phyloP scores from a whole-genome alignment of 2,329 filamentous ascomycete genomes.

The Aureobasidium sp. region DNA sequence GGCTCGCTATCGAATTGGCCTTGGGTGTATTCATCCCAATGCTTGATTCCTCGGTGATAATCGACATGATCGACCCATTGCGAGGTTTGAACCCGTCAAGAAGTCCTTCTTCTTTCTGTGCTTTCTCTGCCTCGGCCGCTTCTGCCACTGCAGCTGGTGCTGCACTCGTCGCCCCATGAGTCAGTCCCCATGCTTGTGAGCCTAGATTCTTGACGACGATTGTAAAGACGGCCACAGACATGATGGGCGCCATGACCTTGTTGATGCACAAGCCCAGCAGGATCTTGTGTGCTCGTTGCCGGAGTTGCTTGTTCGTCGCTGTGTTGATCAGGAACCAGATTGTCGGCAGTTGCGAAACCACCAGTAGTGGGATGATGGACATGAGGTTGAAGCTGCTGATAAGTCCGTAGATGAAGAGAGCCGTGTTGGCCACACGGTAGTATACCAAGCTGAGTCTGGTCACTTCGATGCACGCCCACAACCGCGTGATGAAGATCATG shows the following conservation, averaged over 20 bases:
- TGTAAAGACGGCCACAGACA: slow-evolving; percentile 21
- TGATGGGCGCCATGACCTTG: slow-evolving; percentile 20
- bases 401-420: slow-evolving; percentile 25
- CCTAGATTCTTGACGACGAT: slow-evolving; percentile 22
- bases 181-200: slow-evolving; percentile 20
- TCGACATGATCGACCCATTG: slow-evolving; percentile 5
- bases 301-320: slow-evolving; percentile 19
- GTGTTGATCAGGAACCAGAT: slow-evolving; percentile 21
- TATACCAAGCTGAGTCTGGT: slow-evolving; percentile 30
- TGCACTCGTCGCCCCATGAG: neutral
- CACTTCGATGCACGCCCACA: slow-evolving; percentile 29
- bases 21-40: neutral
- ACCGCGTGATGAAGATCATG: slow-evolving; percentile 32
- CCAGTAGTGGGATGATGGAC: slow-evolving; percentile 19
- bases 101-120: neutral
- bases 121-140: neutral
- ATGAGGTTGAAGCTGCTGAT: slow-evolving; percentile 19
- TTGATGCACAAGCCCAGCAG: slow-evolving; percentile 21
- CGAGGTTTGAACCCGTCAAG: neutral
- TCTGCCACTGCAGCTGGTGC: neutral
- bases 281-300: slow-evolving; percentile 20
- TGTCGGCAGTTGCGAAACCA: slow-evolving; percentile 21
- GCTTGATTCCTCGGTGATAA: slow-evolving; percentile 5
- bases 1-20: neutral
- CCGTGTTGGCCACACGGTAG: slow-evolving; percentile 31